phyloP scores from a whole-genome alignment of 441 rosid species.

The Syzygium malaccense region DNA sequence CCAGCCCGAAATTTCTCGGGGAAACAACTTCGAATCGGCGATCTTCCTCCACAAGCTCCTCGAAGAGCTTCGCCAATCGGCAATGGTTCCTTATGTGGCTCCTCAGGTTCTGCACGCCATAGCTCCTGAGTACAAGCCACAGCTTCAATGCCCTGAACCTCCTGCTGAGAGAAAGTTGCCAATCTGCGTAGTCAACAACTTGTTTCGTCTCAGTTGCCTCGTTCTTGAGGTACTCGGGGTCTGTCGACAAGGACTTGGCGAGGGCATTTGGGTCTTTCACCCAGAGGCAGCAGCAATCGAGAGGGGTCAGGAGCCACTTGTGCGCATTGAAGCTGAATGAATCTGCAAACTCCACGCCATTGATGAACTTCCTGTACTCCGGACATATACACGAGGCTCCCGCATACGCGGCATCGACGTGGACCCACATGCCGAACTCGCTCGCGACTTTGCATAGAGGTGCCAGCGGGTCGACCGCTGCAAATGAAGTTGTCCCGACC shows the following conservation, averaged over 20 bases:
- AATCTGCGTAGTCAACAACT: conserved; percentile 27
- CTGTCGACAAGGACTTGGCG: conserved; percentile 8
- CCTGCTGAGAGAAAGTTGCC: conserved; percentile 28
- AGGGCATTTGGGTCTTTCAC: conserved; percentile 22
- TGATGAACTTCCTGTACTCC: conserved; percentile 17
- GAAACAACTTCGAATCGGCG: not conserved
- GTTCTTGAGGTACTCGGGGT: conserved; percentile 18
- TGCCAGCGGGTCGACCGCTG: conserved; percentile 17
- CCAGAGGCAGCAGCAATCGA: conserved; percentile 33
- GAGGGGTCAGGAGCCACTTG: conserved; percentile 23
- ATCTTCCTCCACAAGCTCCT: not conserved
- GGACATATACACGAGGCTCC: conserved; percentile 28
- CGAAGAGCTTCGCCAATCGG: not conserved
- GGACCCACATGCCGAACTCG: conserved; percentile 20
- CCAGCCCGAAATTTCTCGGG: not conserved
- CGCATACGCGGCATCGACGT: conserved; percentile 25
- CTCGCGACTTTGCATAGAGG: conserved; percentile 5
- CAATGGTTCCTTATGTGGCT: not conserved
- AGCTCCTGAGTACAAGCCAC: conserved; percentile 33
- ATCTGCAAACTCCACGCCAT: conserved; percentile 18
- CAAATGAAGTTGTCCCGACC: conserved; percentile 21
- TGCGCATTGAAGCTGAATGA: conserved; percentile 32
- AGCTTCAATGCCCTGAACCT: conserved; percentile 21
- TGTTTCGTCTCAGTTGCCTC: conserved; percentile 11
- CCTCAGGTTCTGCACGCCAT: conserved; percentile 26